Evolutionary conservation across 2,329 filamentous ascomycete species (phyloP), one percentile per base, ranked within the genome.

Genomic region (Penicillium sp.): DNA sequence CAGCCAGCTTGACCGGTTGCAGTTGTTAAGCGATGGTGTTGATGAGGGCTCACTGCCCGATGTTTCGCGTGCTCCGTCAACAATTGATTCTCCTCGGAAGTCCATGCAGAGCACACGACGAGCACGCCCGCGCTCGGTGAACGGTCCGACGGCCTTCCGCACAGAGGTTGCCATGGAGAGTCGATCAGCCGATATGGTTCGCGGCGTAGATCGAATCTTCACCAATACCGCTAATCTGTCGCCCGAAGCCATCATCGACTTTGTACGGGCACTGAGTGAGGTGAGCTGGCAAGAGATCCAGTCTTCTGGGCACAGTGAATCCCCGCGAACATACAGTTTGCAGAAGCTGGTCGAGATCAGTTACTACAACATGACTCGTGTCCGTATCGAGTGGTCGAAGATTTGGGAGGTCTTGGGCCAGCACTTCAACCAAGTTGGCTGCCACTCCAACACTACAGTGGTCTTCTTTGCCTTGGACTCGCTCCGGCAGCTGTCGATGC

Each of bases 251-350:
- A 99, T 99, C 64, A 89, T 97, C 1, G 87, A 95, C 69, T 99
- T 99, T 69, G 92, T 96, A 45, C 86, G 86, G 50, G 92, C 94
- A 0, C 75, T 99, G 52, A 95, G 90, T 7, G 91, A 96, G 69
- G 92, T 99, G 59, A 97, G 92, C 72, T 97, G 94, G 94, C 92
- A 97, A 66, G 94, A 99, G 72, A 99, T 99, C 66, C 92, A 95
- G 69, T 95, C 94, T 3, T 97, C 94, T 0, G 94, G 94, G 0
- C 90, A 92, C 50, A 96, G 92, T 66, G 94, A 99, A 54, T 95
- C 90, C 20, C 94, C 94, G 10, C 85, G 95, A 48, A 99, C 92
- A 8, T 99, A 96, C 79, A 96, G 92, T 75, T 77, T 99, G 55
- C 94, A 99, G 68, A 99, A 99, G 73, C 84, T 99, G 57, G 95